A percentile compares a stretch with the other conserved stretches of the same genome.
These are phyloP conservation scores for Odontarrhena argentea DNA, from an alignment of 345 rosid species.

Conservation along the genomic window DNA sequence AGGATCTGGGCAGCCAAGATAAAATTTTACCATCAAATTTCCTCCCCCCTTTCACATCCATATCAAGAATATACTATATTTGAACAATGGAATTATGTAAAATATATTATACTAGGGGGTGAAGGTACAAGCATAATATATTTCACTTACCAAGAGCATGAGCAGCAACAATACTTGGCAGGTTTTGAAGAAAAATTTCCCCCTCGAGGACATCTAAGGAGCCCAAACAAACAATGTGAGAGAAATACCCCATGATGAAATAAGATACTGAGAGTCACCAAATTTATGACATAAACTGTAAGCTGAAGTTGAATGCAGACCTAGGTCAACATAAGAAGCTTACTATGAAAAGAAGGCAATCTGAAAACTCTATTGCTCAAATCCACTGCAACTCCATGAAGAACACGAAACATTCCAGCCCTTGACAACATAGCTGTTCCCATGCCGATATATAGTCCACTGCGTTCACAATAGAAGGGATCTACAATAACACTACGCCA, in stretches of 20 bases:
- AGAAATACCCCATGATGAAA: constrained; percentile 15
- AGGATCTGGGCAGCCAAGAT: constrained; percentile 64
- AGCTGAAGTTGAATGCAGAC: constrained; percentile 16
- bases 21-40: constrained; percentile 17
- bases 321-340: constrained; percentile 23
- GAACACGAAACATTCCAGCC: constrained; percentile 87
- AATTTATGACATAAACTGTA: constrained; percentile 5
- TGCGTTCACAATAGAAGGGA: constrained; percentile 72
- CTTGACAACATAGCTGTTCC: constrained; percentile 88
- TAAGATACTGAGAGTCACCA: constrained; percentile 18
- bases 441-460: constrained; percentile 88
- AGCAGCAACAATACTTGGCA: constrained; percentile 88
- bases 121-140: constrained; percentile 18
- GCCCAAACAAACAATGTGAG: constrained; percentile 23
- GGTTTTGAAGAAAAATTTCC: constrained; percentile 93
- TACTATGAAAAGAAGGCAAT: constrained; percentile 86
- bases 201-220: constrained; percentile 89
- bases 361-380: constrained; percentile 73
- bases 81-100: background rate
- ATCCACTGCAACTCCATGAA: constrained; percentile 82
- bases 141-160: constrained; percentile 76
- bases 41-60: background rate
- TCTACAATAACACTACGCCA: constrained; percentile 52
- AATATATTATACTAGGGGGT: constrained; percentile 1
- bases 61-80: constrained; percentile 1